Base-by-base conservation (phyloP, 331 rosid species). In the Spiraea crenata region DNA sequence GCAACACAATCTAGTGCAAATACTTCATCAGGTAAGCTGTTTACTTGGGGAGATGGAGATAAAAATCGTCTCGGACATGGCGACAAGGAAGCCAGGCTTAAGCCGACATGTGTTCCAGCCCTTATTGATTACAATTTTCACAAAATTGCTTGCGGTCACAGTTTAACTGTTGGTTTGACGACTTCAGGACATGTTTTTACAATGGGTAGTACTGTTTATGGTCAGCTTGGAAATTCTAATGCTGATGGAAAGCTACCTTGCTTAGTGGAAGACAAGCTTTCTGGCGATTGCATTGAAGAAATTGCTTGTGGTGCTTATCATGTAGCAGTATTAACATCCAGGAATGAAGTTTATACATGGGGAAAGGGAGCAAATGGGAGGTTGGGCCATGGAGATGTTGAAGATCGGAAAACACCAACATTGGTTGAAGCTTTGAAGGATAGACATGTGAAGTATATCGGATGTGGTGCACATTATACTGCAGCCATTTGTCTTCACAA, bases 321-420 rank as follows among this genome's bases (percentile, higher is more conserved):
- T 81, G 90, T 93, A 48, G 95, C 92, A 56, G 89, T 87, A 56
- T 82, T 91, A 74, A 93, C 97, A 39, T 85, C 95, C 39, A 79
- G 83, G 80, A 93, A 93, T 86, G 99, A 93, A 86, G 96, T 93
- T 82, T 93, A 80, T 83, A 93, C 99, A 10, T 93, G 99, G 99
- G 99, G 99, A 67, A 93, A 93, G 85, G 99, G 99, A 71, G 97
- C 99, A 59, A 93, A 91, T 81, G 99, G 99, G 77, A 89, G 99
- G 82, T 81, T 93, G 83, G 99, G 99, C 72, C 99, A 93, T 66
- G 99, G 99, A 38, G 99, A 93, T 75, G 39, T 88, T 72, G 99
- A 91, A 82, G 99, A 93, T 91, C 82, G 96, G 45, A 93, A 93
- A 75, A 74, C 74, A 15, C 96, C 99, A 6, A 85, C 92, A 16